Percentiles rank a stretch among this genome's conserved stretches.
phyloP scores from a whole-genome alignment of 1,284 basidiomycete genomes.

The Trichosporon faecale region DNA sequence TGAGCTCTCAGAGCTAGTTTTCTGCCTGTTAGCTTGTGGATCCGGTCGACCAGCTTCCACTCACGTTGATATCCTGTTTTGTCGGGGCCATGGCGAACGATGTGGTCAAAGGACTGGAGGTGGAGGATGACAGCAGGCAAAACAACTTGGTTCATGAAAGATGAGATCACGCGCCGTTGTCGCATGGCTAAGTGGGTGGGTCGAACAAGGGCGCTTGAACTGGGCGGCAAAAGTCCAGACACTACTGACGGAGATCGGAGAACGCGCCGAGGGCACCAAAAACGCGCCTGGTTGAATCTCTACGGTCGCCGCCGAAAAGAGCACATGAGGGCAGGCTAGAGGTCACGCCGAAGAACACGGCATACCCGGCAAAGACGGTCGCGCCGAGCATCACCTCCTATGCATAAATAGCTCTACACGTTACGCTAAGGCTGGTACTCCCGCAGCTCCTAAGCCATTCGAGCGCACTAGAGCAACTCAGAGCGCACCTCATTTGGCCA shows the following conservation, averaged over 20 bases:
- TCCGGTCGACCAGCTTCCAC: background rate
- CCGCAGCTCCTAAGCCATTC: too few relatives aligned
- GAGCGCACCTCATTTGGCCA: background rate
- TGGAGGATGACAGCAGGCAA: background rate
- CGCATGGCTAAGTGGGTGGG: conserved; percentile 1
- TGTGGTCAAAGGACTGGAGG: background rate
- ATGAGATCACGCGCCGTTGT: conserved; percentile 9
- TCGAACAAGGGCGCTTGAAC: background rate
- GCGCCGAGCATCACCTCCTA: background rate
- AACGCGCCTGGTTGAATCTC: background rate
- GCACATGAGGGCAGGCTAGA: too few relatives aligned
- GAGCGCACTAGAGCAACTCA: background rate
- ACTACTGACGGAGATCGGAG: background rate
- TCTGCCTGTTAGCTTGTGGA: conserved; percentile 30
- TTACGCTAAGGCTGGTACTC: background rate
- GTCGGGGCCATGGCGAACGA: conserved; percentile 32
- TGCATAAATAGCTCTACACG: background rate
- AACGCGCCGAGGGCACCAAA: background rate
- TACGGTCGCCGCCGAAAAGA: background rate
- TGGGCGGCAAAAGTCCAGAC: background rate
- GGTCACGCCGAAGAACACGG: background rate
- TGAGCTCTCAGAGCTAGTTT: conserved; percentile 51
- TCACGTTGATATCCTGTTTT: conserved; percentile 53
- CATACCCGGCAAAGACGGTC: background rate
- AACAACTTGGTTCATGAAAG: background rate